phyloP scores from a whole-genome alignment of 108 stramenopile genomes.

The Skeletonema menzelii region DNA sequence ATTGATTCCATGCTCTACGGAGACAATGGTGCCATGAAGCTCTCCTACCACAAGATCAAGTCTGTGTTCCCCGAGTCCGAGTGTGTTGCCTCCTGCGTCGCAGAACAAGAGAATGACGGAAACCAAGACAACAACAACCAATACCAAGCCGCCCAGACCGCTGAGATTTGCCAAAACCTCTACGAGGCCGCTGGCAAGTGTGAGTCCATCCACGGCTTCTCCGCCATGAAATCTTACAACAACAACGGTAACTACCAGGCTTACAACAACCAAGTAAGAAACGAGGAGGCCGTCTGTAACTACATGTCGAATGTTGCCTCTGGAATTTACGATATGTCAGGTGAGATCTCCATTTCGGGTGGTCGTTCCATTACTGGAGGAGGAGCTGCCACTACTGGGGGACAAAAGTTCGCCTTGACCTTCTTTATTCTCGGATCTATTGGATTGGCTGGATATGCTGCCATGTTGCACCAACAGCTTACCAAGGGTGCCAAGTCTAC shows the following conservation, averaged over 20 bases:
- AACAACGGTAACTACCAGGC: slow-evolving; percentile 46
- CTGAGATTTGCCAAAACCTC: slow-evolving; percentile 71
- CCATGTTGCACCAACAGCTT: slow-evolving; percentile 84
- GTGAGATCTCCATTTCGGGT: slow-evolving; percentile 54
- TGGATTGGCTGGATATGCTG: slow-evolving; percentile 83
- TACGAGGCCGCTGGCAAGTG: slow-evolving; percentile 84
- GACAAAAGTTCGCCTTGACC: slow-evolving; percentile 85
- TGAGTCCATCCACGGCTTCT: slow-evolving; percentile 78
- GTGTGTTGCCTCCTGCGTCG: slow-evolving; percentile 69
- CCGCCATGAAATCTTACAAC: slow-evolving; percentile 49
- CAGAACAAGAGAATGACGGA: slow-evolving; percentile 28
- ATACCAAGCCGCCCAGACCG: slow-evolving; percentile 45
- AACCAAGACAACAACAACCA: slow-evolving; percentile 25
- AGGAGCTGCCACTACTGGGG: slow-evolving; percentile 57
- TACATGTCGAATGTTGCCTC: slow-evolving; percentile 33
- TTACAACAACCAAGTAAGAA: slow-evolving; percentile 65
- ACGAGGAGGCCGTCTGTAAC: slow-evolving; percentile 79
- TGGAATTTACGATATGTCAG: slow-evolving; percentile 33
- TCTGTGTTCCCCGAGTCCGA: slow-evolving; percentile 57
- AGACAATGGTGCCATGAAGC: slow-evolving; percentile 47
- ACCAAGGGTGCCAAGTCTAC: slow-evolving; percentile 71
- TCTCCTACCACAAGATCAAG: slow-evolving; percentile 69
- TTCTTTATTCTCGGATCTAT: slow-evolving; percentile 84
- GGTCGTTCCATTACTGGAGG: slow-evolving; percentile 47
- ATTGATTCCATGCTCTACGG: slow-evolving; percentile 66